phyloP scores from a whole-genome alignment of 2,329 filamentous ascomycete genomes.

The Scytalidium lignicola region DNA sequence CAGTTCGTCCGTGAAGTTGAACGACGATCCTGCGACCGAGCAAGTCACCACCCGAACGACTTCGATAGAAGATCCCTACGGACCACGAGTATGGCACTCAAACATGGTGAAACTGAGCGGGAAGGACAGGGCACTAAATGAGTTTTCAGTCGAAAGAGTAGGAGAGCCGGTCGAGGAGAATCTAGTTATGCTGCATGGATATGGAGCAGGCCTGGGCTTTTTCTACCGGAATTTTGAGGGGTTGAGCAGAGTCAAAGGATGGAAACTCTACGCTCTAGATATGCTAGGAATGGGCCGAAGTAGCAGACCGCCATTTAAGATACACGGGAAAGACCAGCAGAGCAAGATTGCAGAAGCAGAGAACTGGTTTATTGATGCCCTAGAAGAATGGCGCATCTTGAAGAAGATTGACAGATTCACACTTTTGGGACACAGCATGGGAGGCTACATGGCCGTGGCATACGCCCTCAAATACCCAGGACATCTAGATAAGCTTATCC shows the following conservation, averaged over 20 bases:
- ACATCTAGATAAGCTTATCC: slow-evolving; percentile 88
- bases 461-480: slow-evolving; percentile 97
- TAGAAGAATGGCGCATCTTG: slow-evolving; percentile 91
- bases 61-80: slow-evolving; percentile 67
- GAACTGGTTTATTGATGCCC: slow-evolving; percentile 89
- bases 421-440: slow-evolving; percentile 85
- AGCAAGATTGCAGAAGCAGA: slow-evolving; percentile 85
- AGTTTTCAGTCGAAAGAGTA: slow-evolving; percentile 82
- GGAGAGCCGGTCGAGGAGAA: slow-evolving; percentile 78
- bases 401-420: slow-evolving; percentile 91
- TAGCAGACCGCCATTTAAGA: slow-evolving; percentile 74
- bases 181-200: slow-evolving; percentile 93
- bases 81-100: slow-evolving; percentile 79
- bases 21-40: slow-evolving; percentile 31
- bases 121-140: slow-evolving; percentile 83
- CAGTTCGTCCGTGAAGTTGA: slow-evolving; percentile 33
- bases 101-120: slow-evolving; percentile 80
- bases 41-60: slow-evolving; percentile 37
- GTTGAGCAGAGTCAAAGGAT: slow-evolving; percentile 70
- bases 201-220: slow-evolving; percentile 92
- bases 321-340: slow-evolving; percentile 74
- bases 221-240: slow-evolving; percentile 98
- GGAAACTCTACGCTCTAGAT: slow-evolving; percentile 91
- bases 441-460: slow-evolving; percentile 89
- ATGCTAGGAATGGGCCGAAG: slow-evolving; percentile 93